Percentiles rank a stretch among this genome's conserved stretches.
Conservation (phyloP, 164 flowering plant species). For the Tetrastigma voinierianum region DNA sequence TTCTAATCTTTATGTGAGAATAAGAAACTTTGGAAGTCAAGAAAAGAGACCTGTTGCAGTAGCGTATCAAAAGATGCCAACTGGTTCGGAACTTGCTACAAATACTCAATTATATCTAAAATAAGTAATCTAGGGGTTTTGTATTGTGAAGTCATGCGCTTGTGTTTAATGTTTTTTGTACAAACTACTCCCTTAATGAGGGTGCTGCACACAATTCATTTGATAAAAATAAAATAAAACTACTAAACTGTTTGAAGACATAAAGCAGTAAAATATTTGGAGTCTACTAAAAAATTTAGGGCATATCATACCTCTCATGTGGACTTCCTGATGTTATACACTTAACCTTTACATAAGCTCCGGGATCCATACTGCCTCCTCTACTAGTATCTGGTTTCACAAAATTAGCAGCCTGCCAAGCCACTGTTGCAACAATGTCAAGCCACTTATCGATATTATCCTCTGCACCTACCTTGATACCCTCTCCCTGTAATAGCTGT, state of each 20-base stretch:
- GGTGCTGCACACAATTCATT: conserved; percentile 45
- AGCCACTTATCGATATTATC: conserved; percentile 58
- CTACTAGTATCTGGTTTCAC: conserved; percentile 87
- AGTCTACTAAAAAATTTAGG: too few relatives aligned
- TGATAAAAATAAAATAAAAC: not conserved
- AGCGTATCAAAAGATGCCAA: conserved; percentile 82
- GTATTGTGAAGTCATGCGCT: conserved; percentile 96
- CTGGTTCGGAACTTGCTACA: conserved; percentile 75
- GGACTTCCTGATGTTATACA: conserved; percentile 81
- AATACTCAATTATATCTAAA: conserved; percentile 92
- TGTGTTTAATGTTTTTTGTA: conserved; percentile 95
- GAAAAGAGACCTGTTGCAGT: conserved; percentile 72
- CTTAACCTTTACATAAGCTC: conserved; percentile 88
- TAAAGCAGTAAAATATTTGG: too few relatives aligned
- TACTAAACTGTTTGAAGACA: too few relatives aligned
- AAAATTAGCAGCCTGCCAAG: conserved; percentile 96
- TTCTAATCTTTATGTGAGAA: not conserved
- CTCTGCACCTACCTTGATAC: conserved; percentile 38
- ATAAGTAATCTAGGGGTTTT: conserved; percentile 78
- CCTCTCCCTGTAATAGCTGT: conserved; percentile 83
- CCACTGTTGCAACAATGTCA: conserved; percentile 62
- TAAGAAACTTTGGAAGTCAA: not conserved
- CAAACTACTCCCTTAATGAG: conserved; percentile 91
- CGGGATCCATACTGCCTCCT: conserved; percentile 98
- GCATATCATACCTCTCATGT: conserved; percentile 57